A percentile compares a stretch with the other conserved stretches of the same genome.
Evolutionary conservation across 2,329 filamentous ascomycete genomes (phyloP).

Genomic region (Tolypocladium amazonense): DNA sequence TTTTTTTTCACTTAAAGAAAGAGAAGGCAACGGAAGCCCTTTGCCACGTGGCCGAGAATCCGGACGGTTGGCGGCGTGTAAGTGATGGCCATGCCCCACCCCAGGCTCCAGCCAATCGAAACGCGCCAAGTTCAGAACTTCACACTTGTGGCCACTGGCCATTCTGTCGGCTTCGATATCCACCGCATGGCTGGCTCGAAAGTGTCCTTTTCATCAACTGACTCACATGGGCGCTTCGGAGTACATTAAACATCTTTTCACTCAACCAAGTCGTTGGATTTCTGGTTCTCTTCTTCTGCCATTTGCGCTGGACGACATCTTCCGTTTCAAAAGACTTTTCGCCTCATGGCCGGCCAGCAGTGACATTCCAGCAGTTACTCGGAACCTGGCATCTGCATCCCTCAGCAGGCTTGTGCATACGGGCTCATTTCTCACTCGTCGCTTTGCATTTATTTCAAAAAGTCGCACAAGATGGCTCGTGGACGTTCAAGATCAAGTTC

Average conservation of each 20-base stretch:
- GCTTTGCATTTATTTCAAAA: background rate
- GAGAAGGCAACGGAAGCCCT: background rate
- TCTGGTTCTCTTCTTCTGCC: background rate
- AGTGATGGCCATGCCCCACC: constrained; percentile 1
- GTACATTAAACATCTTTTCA: background rate
- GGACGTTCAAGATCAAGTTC: background rate
- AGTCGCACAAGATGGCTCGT: background rate
- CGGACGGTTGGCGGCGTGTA: background rate
- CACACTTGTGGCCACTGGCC: background rate
- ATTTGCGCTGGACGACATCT: background rate
- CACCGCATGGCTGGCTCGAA: background rate
- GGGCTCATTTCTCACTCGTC: background rate
- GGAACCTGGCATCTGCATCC: background rate
- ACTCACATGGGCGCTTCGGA: background rate
- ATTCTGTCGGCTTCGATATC: background rate
- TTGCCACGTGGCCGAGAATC: background rate
- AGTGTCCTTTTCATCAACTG: background rate
- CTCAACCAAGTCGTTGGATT: background rate
- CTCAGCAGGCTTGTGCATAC: background rate
- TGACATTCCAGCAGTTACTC: background rate
- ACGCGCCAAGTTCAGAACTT: constrained; percentile 2
- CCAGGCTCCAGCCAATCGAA: constrained; percentile 2
- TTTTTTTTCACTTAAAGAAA: no score
- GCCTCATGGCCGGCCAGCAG: background rate
- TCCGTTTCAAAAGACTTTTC: no score